Evolutionary conservation across 768 basidiomycete genomes (phyloP).

Genomic region (Tricholoma sp.): DNA sequence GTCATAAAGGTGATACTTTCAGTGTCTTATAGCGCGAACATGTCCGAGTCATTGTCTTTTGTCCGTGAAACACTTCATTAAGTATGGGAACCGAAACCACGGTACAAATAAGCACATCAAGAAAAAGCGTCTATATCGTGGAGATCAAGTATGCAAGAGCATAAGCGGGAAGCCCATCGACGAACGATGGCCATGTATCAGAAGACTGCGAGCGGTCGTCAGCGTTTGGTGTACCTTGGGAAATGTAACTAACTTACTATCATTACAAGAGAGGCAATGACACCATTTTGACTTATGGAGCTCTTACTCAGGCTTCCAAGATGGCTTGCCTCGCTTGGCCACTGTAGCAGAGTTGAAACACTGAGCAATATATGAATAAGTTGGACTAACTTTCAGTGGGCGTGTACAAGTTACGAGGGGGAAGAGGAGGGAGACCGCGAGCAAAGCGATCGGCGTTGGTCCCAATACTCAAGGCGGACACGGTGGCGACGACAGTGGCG

Average conservation of each 20-base stretch:
- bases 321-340: constrained; percentile 32
- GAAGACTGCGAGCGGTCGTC: constrained; percentile 2
- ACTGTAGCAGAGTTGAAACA: constrained; percentile 16
- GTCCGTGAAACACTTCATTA: neutral
- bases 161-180: neutral
- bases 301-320: too few relatives aligned
- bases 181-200: neutral
- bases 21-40: too few relatives aligned
- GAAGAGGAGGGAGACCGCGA: constrained; percentile 44
- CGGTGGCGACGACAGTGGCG: constrained; percentile 29
- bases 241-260: constrained; percentile 27
- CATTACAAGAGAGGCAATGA: constrained; percentile 38
- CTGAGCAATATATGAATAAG: neutral
- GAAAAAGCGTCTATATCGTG: neutral
- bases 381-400: constrained; percentile 23
- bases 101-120: neutral
- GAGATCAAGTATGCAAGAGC: neutral
- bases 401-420: constrained; percentile 36
- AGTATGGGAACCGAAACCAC: neutral
- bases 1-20: too few relatives aligned
- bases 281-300: too few relatives aligned
- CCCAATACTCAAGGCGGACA: constrained; percentile 30
- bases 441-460: constrained; percentile 50
- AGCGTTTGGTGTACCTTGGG: neutral
- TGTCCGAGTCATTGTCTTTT: too few relatives aligned